Evolutionary conservation across 345 rosid genomes (phyloP).

Genomic region (Stellera chamaejasme): DNA sequence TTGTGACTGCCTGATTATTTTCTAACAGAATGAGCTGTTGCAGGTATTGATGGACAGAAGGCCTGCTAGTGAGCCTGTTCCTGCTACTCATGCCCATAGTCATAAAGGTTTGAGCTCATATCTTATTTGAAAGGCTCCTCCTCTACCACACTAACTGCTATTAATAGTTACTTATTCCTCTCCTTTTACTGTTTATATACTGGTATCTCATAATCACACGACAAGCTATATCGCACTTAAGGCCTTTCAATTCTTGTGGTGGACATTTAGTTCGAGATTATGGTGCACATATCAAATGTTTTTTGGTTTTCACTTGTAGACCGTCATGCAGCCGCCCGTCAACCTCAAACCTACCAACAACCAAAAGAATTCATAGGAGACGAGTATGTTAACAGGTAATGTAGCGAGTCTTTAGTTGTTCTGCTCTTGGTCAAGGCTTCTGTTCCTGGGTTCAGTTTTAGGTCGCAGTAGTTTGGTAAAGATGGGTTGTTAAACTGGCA

Average conservation of each 20-base stretch:
- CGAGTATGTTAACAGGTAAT: conserved; percentile 48
- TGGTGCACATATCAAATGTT: neutral
- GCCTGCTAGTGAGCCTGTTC: conserved; percentile 22
- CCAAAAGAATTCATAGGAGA: conserved; percentile 35
- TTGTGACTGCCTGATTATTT: neutral
- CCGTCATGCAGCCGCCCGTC: conserved; percentile 27
- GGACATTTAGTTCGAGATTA: too few species aligned
- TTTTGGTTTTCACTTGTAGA: conserved; percentile 20
- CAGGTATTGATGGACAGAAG: conserved; percentile 32
- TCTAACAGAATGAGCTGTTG: neutral
- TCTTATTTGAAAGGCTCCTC: neutral
- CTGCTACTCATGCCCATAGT: conserved; percentile 30
- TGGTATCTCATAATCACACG: too few species aligned
- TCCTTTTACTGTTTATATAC: too few species aligned
- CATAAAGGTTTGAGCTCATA: conserved; percentile 32
- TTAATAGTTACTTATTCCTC: neutral
- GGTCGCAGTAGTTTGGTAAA: too few species aligned
- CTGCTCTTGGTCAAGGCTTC: too few species aligned
- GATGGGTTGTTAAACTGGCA: conserved; percentile 14
- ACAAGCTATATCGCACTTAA: too few species aligned
- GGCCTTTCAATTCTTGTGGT: too few species aligned
- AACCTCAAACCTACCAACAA: conserved; percentile 24
- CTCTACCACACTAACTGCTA: neutral
- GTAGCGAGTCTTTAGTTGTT: neutral
- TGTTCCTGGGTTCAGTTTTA: neutral